These are phyloP conservation scores for Pythium volutum DNA, from an alignment of 352 stramenopile species.

Conservation along the genomic window DNA sequence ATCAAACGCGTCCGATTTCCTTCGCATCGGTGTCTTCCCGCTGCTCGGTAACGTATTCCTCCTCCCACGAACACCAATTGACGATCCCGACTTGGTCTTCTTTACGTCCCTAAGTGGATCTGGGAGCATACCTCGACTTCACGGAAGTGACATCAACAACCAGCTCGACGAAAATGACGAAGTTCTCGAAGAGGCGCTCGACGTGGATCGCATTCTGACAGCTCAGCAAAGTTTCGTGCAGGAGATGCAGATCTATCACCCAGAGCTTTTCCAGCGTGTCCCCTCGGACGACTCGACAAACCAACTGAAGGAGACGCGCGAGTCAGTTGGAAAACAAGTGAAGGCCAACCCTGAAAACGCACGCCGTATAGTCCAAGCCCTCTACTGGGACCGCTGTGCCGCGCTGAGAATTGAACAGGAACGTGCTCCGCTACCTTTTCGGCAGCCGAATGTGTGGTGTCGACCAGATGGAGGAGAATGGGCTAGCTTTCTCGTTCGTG, in stretches of 20 bases:
- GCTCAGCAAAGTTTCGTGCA: constrained; percentile 59
- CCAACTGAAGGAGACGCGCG: background rate
- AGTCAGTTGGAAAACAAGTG: background rate
- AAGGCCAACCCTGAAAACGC: constrained; percentile 1
- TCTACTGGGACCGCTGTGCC: constrained; percentile 85
- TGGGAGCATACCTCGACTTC: constrained; percentile 23
- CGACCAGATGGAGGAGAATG: constrained; percentile 70
- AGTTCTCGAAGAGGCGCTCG: constrained; percentile 32
- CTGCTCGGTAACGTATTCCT: constrained; percentile 72
- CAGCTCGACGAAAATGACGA: constrained; percentile 23
- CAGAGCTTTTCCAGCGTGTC: constrained; percentile 28
- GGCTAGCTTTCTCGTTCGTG: constrained; percentile 53
- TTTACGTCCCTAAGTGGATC: constrained; percentile 27
- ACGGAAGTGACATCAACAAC: constrained; percentile 1
- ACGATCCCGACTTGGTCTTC: constrained; percentile 55
- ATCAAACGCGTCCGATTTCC: background rate
- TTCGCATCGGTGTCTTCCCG: constrained; percentile 36
- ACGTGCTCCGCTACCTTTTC: constrained; percentile 39
- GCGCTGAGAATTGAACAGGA: constrained; percentile 59
- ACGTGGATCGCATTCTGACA: constrained; percentile 43
- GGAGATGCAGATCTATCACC: constrained; percentile 59
- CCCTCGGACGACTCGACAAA: background rate
- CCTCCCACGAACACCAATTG: constrained; percentile 51
- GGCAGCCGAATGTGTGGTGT: constrained; percentile 63
- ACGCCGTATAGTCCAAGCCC: constrained; percentile 43